A percentile compares a stretch with the other conserved stretches of the same genome.
phyloP scores from a whole-genome alignment of 2,329 filamentous ascomycete species.

The Ophiosphaerella narmari region DNA sequence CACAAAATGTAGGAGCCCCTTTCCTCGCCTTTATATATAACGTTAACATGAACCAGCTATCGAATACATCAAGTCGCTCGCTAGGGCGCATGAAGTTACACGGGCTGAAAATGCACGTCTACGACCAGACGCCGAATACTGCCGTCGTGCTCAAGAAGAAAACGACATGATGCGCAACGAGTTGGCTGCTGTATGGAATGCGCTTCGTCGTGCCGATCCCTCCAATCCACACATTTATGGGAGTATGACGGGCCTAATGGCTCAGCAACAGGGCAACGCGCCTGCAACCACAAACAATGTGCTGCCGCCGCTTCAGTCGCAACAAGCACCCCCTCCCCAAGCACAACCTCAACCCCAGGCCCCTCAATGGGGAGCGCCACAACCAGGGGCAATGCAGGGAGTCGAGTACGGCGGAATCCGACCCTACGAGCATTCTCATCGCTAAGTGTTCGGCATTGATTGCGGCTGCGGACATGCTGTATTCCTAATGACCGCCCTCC shows the following conservation, averaged over 20 bases:
- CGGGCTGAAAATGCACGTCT: constrained; percentile 48
- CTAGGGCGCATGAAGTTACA: constrained; percentile 45
- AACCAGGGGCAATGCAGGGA: constrained; percentile 54
- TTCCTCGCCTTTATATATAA: not conserved
- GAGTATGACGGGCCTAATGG: constrained; percentile 50
- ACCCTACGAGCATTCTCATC: constrained; percentile 43
- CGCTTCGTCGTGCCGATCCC: constrained; percentile 53
- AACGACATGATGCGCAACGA: constrained; percentile 54
- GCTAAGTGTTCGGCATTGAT: constrained; percentile 13
- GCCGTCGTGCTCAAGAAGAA: constrained; percentile 52
- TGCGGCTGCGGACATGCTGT: not conserved
- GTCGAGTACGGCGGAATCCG: constrained; percentile 52
- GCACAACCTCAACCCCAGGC: constrained; percentile 38
- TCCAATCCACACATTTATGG: constrained; percentile 54
- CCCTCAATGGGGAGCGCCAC: constrained; percentile 37
- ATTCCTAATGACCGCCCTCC: not conserved
- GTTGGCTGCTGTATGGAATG: constrained; percentile 52
- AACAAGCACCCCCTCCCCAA: constrained; percentile 32
- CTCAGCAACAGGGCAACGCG: constrained; percentile 43
- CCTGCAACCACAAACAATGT: constrained; percentile 36
- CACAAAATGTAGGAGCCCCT: constrained; percentile 70
- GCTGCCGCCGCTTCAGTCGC: constrained; percentile 47
- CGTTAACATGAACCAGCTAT: constrained; percentile 47
- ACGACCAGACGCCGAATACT: constrained; percentile 51
- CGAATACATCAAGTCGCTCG: constrained; percentile 53